A percentile compares a stretch with the other conserved stretches of the same genome.
Evolutionary conservation across 345 rosid species (phyloP).

Genomic region (Crucihimalaya himalaica): DNA sequence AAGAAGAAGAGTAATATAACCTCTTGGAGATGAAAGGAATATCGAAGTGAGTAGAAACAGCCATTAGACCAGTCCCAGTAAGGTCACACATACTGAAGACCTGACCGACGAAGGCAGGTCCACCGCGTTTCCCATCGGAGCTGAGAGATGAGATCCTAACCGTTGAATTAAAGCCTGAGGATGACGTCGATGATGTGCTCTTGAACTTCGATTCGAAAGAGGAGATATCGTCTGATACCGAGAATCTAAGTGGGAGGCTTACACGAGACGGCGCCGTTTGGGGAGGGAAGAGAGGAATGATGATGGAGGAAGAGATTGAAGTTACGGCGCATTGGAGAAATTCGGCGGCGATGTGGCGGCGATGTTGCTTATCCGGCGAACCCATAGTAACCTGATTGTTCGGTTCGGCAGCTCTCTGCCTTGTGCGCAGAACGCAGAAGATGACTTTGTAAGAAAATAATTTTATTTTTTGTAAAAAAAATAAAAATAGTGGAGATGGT

Average conservation of each 20-base stretch:
- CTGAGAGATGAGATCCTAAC: constrained; percentile 71
- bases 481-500: too few relatives aligned
- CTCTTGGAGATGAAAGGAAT: constrained; percentile 85
- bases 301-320: constrained; percentile 51
- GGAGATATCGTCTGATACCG: constrained; percentile 49
- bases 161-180: constrained; percentile 70
- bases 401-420: constrained; percentile 1
- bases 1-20: constrained; percentile 36
- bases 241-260: constrained; percentile 53
- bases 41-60: constrained; percentile 90
- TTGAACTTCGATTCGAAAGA: constrained; percentile 49
- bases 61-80: constrained; percentile 95
- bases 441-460: background rate
- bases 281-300: constrained; percentile 47
- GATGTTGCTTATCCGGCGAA: constrained; percentile 47
- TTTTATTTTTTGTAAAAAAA: too few relatives aligned
- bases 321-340: constrained; percentile 49
- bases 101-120: constrained; percentile 97
- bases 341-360: constrained; percentile 43
- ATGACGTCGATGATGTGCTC: constrained; percentile 49
- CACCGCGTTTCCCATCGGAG: constrained; percentile 67
- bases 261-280: constrained; percentile 48
- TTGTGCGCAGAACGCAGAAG: background rate
- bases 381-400: constrained; percentile 40
- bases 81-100: constrained; percentile 98